Percentiles rank a stretch among this genome's conserved stretches.
Evolutionary conservation across 208 protist genomes (phyloP).

Genomic region (Novymonas esmeraldas): DNA sequence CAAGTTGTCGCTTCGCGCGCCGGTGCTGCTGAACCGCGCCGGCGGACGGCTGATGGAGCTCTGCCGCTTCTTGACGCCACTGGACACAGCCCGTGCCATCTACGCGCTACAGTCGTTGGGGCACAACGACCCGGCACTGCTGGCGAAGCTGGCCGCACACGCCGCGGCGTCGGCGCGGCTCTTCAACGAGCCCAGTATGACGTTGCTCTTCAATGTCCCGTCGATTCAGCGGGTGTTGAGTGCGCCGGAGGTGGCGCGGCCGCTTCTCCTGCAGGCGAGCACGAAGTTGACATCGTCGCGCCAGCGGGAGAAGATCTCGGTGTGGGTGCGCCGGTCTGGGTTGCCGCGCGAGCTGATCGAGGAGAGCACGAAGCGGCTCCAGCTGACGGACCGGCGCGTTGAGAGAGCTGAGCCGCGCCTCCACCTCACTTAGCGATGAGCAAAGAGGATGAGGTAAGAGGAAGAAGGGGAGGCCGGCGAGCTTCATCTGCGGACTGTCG

Average conservation of each 20-base stretch:
- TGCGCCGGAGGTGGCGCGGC: conserved; percentile 49
- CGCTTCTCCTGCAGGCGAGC: conserved; percentile 64
- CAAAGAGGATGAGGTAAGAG: too few species aligned
- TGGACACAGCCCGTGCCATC: conserved; percentile 64
- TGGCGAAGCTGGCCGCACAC: conserved; percentile 57
- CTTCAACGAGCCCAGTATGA: conserved; percentile 69
- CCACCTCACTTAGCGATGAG: conserved; percentile 31
- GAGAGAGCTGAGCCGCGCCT: background rate
- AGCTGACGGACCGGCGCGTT: conserved; percentile 5
- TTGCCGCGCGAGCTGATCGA: conserved; percentile 62
- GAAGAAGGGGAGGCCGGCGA: too few species aligned
- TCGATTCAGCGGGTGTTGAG: conserved; percentile 68
- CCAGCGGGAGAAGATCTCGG: conserved; percentile 58
- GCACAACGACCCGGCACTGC: conserved; percentile 48
- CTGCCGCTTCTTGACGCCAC: conserved; percentile 58
- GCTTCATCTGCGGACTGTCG: background rate
- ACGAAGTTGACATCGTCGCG: conserved; percentile 45
- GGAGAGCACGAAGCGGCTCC: conserved; percentile 20
- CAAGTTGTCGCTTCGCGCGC: conserved; percentile 61
- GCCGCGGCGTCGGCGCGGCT: conserved; percentile 45
- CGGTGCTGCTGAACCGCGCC: conserved; percentile 44
- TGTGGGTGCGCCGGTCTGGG: conserved; percentile 43
- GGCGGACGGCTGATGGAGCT: conserved; percentile 46
- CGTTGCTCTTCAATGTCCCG: conserved; percentile 66
- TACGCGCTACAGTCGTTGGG: conserved; percentile 70